Conservation (phyloP, 495 filamentous ascomycete genomes). For the Talaromyces adpressus region DNA sequence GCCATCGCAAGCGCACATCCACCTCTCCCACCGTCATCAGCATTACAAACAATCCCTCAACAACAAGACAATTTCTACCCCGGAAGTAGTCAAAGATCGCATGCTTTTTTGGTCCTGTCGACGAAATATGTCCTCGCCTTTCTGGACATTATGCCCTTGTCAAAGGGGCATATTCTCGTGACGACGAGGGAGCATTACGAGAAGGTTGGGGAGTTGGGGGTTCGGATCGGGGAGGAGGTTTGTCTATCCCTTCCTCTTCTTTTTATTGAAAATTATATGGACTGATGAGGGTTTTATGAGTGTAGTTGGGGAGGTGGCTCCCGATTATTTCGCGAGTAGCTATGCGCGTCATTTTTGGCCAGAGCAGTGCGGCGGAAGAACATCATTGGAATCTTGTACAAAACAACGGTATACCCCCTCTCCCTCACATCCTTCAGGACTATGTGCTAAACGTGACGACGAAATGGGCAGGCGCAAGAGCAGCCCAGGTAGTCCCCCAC, state of each 20-base stretch:
- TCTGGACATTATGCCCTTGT: slow-evolving; percentile 83
- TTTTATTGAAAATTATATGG: neutral
- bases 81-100: slow-evolving; percentile 24
- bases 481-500: slow-evolving; percentile 86
- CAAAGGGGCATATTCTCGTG: slow-evolving; percentile 70
- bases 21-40: slow-evolving; percentile 28
- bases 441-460: neutral
- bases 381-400: slow-evolving; percentile 88
- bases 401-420: slow-evolving; percentile 64
- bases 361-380: slow-evolving; percentile 30
- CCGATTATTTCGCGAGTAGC: slow-evolving; percentile 68
- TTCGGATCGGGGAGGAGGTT: slow-evolving; percentile 47
- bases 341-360: slow-evolving; percentile 39
- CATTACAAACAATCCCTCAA: slow-evolving; percentile 2
- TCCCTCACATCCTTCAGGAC: neutral
- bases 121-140: slow-evolving; percentile 72
- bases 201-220: slow-evolving; percentile 60
- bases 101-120: slow-evolving; percentile 65
- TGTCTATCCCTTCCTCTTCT: neutral
- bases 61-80: slow-evolving; percentile 14
- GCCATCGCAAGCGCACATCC: slow-evolving; percentile 35
- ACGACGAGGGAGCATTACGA: slow-evolving; percentile 63
- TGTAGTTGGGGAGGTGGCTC: slow-evolving; percentile 58
- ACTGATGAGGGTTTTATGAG: slow-evolving; percentile 3
- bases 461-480: slow-evolving; percentile 50